Base-by-base conservation (phyloP, 1,139 yeast genomes). In the Sugiyamaella novakii region DNA sequence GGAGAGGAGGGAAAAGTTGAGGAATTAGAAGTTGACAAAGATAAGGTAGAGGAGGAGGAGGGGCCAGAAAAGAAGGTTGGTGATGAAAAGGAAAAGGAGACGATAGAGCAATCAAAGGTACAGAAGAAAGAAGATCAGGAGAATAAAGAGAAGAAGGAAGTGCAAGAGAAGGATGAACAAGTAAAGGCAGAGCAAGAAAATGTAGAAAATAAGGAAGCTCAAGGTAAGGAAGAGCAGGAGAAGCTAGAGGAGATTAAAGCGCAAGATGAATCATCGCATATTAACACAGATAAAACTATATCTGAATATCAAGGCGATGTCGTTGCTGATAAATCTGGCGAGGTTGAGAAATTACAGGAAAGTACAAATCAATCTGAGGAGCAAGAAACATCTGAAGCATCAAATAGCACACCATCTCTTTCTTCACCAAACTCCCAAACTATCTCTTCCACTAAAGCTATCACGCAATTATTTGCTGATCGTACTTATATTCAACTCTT, bases 381-480 rank as follows among this genome's bases (percentile, higher is more conserved):
- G 5, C 19, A 19, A 14, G 36, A 14, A 33, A 10, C 36, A 10
- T 8, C 19, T 14, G 36, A 33, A 14, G 15, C 36, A 15, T 15
- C 36, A 8, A 22, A 22, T 22, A 5, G 8, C 5, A 22, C 25
- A 22, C 25, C 25, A n/a, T n/a, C n/a, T n/a, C n/a, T n/a, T 22
- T 6, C 8, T 6, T 22, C 25, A 22, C 25, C 25, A 5, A 22
- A 6, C 5, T 22, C 25, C 8, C 8, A 5, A 6, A 22, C 25
- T 8, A 15, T 41, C 11, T 14, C 14, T 7, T 17, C 29, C 10
- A 2, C 29, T 2, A 22, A 31, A 10, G 39, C 39, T 4, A 5
- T 25, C 5, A 38, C 43, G 11, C 52, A 49, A 31, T 11, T 49
- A 7, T 49, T 34, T 37, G 48, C 48, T 8, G 52, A 49, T 30